phyloP scores from a whole-genome alignment of 108 stramenopile genomes.

The Skeletonema marinoi region DNA sequence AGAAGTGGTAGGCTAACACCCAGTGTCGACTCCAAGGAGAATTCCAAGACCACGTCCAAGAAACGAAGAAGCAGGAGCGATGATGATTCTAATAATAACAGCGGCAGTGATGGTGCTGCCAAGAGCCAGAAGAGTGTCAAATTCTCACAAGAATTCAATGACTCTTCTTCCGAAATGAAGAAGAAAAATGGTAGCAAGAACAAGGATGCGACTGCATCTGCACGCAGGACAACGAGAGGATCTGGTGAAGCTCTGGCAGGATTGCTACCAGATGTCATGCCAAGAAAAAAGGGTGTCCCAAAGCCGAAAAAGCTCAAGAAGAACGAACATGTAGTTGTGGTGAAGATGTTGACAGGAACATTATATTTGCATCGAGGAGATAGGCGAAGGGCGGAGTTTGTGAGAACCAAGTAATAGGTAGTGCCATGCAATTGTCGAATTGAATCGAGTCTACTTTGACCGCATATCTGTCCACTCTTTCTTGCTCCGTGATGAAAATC shows the following conservation, averaged over 20 bases:
- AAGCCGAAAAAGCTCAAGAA: slow-evolving; percentile 35
- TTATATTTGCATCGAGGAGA: slow-evolving; percentile 72
- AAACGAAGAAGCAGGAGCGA: slow-evolving; percentile 32
- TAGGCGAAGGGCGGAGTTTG: slow-evolving; percentile 63
- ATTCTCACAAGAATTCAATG: slow-evolving; percentile 44
- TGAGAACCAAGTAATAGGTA: slow-evolving; percentile 46
- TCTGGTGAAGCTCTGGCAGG: slow-evolving; percentile 23
- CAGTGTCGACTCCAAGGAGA: slow-evolving; percentile 12
- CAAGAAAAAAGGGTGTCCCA: slow-evolving; percentile 15
- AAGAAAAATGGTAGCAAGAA: not conserved
- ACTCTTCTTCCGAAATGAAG: slow-evolving; percentile 10
- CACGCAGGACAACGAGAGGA: slow-evolving; percentile 21
- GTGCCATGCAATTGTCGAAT: not conserved
- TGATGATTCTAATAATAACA: slow-evolving; percentile 17
- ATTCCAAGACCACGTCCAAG: not conserved
- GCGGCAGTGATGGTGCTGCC: slow-evolving; percentile 13
- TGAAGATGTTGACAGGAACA: slow-evolving; percentile 67
- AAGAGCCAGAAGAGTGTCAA: slow-evolving; percentile 40
- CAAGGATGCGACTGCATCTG: not conserved
- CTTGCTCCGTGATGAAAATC: not conserved
- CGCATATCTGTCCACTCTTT: not conserved
- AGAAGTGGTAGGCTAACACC: slow-evolving; percentile 14
- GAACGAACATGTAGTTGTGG: slow-evolving; percentile 51
- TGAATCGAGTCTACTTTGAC: not conserved
- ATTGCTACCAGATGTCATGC: slow-evolving; percentile 6